Base-by-base conservation (phyloP, 176 grass and related monocot species). In the Miscanthus lutarioriparius region DNA sequence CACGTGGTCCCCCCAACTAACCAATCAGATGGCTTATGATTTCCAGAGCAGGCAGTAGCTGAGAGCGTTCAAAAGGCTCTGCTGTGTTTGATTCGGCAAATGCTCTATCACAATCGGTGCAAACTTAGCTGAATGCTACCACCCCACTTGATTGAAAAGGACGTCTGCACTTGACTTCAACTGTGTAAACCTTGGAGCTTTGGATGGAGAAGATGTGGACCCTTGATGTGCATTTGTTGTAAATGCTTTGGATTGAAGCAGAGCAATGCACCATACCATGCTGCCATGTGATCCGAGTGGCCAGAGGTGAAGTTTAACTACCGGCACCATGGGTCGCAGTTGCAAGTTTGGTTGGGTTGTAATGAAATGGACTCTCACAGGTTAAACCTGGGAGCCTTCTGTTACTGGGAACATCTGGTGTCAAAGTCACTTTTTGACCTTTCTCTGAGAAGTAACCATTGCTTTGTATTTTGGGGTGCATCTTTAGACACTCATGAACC, bases 241-340 rank as follows among this genome's bases (percentile, higher is more conserved):
- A 5, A 7, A 72, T 89, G 40, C 66, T 90, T 86, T 81, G 72
- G 35, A 67, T 82, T 70, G 72, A 54, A 73, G 43, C 51, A 65
- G 78, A 39, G 67, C 37, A 33, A 62, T 83, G 47, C 14, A 62
- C 17, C 8, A 56, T 35, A 54, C 28, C 27, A 35, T 56, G 19
- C 17, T 56, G 33, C 35, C 87, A 63, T 64, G 64, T 41, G 56
- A 86, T 83, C 45, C 67, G 58, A 62, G 32, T 53, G 74, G 38
- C 13, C 33, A 27, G 77, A 49, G 10, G 70, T 79, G 33, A 66
- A 84, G 30, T 75, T 75, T 80, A 73, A 28, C 61, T 53, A 13
- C 47, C 10, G n/a, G 65, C 23, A 41, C 36, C 43, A 66, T 77
- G 30, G 15, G 28, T 22, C 10, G 64, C 44, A 10, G 9, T 6